A percentile compares a stretch with the other conserved stretches of the same genome.
Evolutionary conservation across 331 rosid genomes (phyloP).

Genomic region (Rhamnella rubrinervis): DNA sequence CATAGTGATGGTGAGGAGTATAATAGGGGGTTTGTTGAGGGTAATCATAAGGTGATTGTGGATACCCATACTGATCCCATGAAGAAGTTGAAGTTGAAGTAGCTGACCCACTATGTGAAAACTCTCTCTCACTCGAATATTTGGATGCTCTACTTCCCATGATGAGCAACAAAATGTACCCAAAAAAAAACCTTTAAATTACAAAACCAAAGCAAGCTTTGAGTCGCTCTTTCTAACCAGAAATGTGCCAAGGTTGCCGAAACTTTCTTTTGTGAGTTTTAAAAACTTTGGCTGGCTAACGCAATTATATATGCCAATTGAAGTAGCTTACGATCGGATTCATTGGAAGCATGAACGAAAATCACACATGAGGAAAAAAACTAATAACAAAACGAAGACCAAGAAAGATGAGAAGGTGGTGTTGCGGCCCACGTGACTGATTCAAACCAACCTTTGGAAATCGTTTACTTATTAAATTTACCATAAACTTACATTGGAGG

Average conservation of each 20-base stretch:
- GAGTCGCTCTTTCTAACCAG: neutral
- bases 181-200: conserved; percentile 24
- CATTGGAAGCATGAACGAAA: conserved; percentile 10
- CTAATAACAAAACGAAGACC: conserved; percentile 12
- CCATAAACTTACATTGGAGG: conserved; percentile 20
- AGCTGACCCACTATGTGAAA: conserved; percentile 28
- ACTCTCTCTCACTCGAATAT: conserved; percentile 33
- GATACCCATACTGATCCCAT: conserved; percentile 45
- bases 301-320: too few relatives aligned
- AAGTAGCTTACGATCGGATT: too few relatives aligned
- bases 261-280: too few relatives aligned
- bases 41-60: conserved; percentile 34
- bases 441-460: conserved; percentile 26
- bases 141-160: conserved; percentile 65
- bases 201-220: neutral
- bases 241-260: neutral
- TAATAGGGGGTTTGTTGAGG: conserved; percentile 31
- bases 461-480: neutral
- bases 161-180: conserved; percentile 6
- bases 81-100: conserved; percentile 33
- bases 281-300: too few relatives aligned
- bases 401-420: conserved; percentile 11
- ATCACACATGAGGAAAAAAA: conserved; percentile 8
- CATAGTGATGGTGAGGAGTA: conserved; percentile 40
- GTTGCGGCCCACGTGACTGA: conserved; percentile 19